phyloP scores from a whole-genome alignment of 805 yeast species.

The Suhomyces sp. region DNA sequence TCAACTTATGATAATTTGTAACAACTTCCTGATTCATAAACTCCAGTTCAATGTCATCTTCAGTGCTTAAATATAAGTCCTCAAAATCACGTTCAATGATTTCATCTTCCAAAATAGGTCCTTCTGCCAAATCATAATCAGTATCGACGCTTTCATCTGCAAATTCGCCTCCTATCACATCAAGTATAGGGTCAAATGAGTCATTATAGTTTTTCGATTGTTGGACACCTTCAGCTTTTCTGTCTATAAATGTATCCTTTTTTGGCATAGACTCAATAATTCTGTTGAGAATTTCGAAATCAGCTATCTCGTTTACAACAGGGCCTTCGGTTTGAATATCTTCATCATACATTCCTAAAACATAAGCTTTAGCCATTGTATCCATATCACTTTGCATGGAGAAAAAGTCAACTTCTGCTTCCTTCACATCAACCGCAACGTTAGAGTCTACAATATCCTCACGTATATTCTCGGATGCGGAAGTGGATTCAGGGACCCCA shows the following conservation, averaged over 20 bases:
- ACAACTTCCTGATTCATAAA: conserved; percentile 48
- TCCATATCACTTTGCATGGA: conserved; percentile 48
- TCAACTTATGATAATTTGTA: conserved; percentile 54
- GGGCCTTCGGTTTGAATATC: conserved; percentile 57
- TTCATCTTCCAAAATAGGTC: conserved; percentile 40
- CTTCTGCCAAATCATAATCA: conserved; percentile 32
- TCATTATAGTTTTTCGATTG: neutral
- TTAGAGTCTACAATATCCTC: neutral
- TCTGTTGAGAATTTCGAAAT: conserved; percentile 52
- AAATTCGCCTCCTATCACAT: conserved; percentile 23
- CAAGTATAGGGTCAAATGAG: conserved; percentile 12
- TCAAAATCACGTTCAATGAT: conserved; percentile 41
- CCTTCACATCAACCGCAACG: conserved; percentile 12
- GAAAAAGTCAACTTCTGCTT: conserved; percentile 38
- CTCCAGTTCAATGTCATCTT: conserved; percentile 20
- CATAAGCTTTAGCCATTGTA: conserved; percentile 60
- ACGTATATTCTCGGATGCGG: neutral
- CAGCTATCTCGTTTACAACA: conserved; percentile 52
- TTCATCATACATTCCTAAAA: conserved; percentile 60
- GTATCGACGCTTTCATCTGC: conserved; percentile 33
- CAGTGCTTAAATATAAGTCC: conserved; percentile 5
- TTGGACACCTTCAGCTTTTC: conserved; percentile 1
- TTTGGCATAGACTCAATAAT: conserved; percentile 40
- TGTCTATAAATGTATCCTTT: neutral
- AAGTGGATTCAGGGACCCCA: neutral